Conservation (phyloP, 2,329 filamentous ascomycete genomes). For the Annulohypoxylon truncatum region DNA sequence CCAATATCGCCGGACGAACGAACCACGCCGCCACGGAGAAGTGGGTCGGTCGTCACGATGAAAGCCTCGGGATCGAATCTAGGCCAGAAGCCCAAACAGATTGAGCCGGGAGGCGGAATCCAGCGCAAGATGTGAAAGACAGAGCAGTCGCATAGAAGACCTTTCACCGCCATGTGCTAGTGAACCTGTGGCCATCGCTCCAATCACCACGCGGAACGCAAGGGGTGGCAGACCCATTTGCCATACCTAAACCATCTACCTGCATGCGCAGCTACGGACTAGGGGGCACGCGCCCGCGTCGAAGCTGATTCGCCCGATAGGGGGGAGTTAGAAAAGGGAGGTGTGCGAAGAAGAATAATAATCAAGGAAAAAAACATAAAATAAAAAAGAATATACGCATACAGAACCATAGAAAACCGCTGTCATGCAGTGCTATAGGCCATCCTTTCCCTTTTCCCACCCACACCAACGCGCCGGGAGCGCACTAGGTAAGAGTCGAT, state of each 20-base stretch:
- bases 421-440: neutral
- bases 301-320: slow-evolving; percentile 44
- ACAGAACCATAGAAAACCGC: neutral
- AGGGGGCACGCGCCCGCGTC: slow-evolving; percentile 17
- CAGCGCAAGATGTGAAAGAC: slow-evolving; percentile 12
- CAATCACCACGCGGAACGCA: slow-evolving; percentile 42
- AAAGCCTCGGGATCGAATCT: slow-evolving; percentile 27
- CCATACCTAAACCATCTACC: slow-evolving; percentile 45
- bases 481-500: slow-evolving; percentile 43
- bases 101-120: slow-evolving; percentile 22
- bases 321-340: slow-evolving; percentile 29
- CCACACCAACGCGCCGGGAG: slow-evolving; percentile 47
- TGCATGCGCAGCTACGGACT: slow-evolving; percentile 42
- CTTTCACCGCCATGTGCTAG: slow-evolving; percentile 49
- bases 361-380: slow-evolving; percentile 31
- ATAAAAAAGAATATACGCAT: slow-evolving; percentile 6
- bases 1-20: slow-evolving; percentile 16
- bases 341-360: slow-evolving; percentile 20
- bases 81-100: neutral
- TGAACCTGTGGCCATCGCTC: slow-evolving; percentile 34
- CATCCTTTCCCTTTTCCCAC: slow-evolving; percentile 37
- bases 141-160: slow-evolving; percentile 2
- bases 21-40: slow-evolving; percentile 2
- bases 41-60: slow-evolving; percentile 26
- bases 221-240: slow-evolving; percentile 36